phyloP scores from a whole-genome alignment of 768 basidiomycete genomes.

The Boletus sp. region DNA sequence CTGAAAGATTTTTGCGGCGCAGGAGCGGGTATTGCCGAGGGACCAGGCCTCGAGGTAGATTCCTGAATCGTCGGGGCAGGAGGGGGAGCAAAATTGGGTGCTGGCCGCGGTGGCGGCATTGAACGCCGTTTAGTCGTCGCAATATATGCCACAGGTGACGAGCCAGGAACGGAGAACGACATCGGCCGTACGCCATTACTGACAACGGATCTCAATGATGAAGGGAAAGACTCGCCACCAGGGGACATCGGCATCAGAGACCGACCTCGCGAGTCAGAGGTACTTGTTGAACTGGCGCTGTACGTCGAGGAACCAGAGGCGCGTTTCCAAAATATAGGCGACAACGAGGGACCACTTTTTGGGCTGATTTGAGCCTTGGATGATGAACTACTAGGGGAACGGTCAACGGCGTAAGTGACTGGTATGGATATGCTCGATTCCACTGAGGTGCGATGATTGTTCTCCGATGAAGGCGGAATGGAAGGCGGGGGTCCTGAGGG shows the following conservation, averaged over 20 bases:
- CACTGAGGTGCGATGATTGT: slow-evolving; percentile 23
- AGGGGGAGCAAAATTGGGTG: slow-evolving; percentile 68
- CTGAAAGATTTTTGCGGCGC: slow-evolving; percentile 43
- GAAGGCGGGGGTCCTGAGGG: slow-evolving; percentile 61
- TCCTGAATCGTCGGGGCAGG: slow-evolving; percentile 51
- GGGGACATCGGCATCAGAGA: slow-evolving; percentile 10
- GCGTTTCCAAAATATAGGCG: slow-evolving; percentile 55
- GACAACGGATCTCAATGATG: slow-evolving; percentile 11
- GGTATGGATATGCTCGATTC: slow-evolving; percentile 27
- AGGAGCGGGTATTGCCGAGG: slow-evolving; percentile 5
- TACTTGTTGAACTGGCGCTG: slow-evolving; percentile 43
- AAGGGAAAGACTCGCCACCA: slow-evolving; percentile 4
- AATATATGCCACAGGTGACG: slow-evolving; percentile 11
- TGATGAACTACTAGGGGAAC: slow-evolving; percentile 38
- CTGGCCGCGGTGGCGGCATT: slow-evolving; percentile 72
- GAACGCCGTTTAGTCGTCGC: slow-evolving; percentile 51
- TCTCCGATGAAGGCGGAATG: slow-evolving; percentile 33
- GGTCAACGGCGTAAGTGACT: slow-evolving; percentile 33
- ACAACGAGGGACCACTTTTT: slow-evolving; percentile 43
- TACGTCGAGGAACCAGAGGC: slow-evolving; percentile 49
- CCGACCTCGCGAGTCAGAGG: slow-evolving; percentile 37
- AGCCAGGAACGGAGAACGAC: slow-evolving; percentile 19
- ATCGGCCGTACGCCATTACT: slow-evolving; percentile 14
- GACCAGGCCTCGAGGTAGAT: neutral
- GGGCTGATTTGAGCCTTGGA: slow-evolving; percentile 37